These are phyloP conservation scores for Aspergillus japonicus DNA, from an alignment of 2,329 filamentous ascomycete species.

Conservation along the genomic window DNA sequence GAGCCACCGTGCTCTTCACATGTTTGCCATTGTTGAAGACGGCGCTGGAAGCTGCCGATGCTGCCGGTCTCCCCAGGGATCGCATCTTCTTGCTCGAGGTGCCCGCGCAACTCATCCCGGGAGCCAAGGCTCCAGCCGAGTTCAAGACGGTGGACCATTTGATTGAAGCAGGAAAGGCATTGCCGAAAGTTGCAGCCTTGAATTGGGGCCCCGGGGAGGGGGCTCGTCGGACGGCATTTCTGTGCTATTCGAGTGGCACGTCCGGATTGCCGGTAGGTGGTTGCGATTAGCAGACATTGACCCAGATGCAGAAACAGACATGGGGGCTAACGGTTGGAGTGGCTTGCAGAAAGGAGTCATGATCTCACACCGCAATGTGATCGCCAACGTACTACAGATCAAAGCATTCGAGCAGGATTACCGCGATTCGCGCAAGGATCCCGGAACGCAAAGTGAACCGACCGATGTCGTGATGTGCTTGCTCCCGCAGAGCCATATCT, in stretches of 20 bases:
- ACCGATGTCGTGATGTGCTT: conserved; percentile 63
- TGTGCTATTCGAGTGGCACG: conserved; percentile 79
- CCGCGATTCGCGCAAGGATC: conserved; percentile 24
- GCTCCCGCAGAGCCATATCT: conserved; percentile 81
- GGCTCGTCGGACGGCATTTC: conserved; percentile 66
- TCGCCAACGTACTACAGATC: conserved; percentile 70
- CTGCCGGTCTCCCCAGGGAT: conserved; percentile 61
- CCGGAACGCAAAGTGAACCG: conserved; percentile 49
- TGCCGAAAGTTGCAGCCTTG: conserved; percentile 41
- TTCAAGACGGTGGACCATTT: conserved; percentile 68
- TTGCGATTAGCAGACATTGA: not conserved
- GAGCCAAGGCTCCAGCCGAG: conserved; percentile 41
- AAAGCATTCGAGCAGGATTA: conserved; percentile 48
- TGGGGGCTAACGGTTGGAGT: conserved; percentile 11
- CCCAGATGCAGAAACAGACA: not conserved
- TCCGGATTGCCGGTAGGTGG: conserved; percentile 68
- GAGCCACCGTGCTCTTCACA: conserved; percentile 69
- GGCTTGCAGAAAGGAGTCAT: conserved; percentile 70
- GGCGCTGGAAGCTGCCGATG: conserved; percentile 63
- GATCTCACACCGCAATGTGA: conserved; percentile 77
- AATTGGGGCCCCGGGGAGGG: conserved; percentile 45
- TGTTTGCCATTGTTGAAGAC: conserved; percentile 65
- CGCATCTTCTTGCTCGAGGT: conserved; percentile 69
- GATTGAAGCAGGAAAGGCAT: conserved; percentile 56
- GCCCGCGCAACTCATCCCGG: conserved; percentile 54